Base-by-base conservation (phyloP, 208 protist species). In the Leishmania mexicana region DNA sequence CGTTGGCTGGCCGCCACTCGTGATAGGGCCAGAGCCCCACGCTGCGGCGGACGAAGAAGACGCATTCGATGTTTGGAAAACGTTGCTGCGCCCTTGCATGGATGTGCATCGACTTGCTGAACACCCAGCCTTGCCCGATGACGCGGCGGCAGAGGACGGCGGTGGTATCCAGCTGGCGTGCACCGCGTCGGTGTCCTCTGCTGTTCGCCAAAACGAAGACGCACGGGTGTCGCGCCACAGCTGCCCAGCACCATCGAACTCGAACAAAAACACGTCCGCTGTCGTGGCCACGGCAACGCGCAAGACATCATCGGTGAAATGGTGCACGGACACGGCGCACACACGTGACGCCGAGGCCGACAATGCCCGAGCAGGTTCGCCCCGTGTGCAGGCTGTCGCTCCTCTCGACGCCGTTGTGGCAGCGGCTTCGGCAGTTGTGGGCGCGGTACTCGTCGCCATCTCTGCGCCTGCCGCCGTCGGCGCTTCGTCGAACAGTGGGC, bases 221-320 rank as follows among this genome's bases (percentile, higher is more conserved):
- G 68, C 54, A 40, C 64, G 53, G 2, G 83, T 80, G 76, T 88
- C 77, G 19, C 77, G 64, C 86, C 86, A 90, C 54, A 88, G 81
- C 79, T 77, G 42, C n/a, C 85, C 88, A 5, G 76, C 58, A 40
- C 90, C 88, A 65, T 94, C 88, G 47, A 89, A 70, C 80, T 92
- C 90, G 35, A 88, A 89, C 4, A 94, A 40, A 53, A 88, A 84
- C 35, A 92, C 74, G 24, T 71, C 85, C 85, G 13, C 24, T 67
- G 81, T 81, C 24, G 88, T 94, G 21, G 87, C 87, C 35, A 94
- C 87, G 6, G 85, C 87, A 15, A 94, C 83, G 35, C 85, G 88
- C 49, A 94, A 77, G 75, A 80, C 77, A 51, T 88, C 84, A 40
- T 86, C 75, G 6, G 83, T 85, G 60, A 91, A 93, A 40, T 79